phyloP scores from a whole-genome alignment of 192 early-diverging fungal genomes.

The Backusella circina region DNA sequence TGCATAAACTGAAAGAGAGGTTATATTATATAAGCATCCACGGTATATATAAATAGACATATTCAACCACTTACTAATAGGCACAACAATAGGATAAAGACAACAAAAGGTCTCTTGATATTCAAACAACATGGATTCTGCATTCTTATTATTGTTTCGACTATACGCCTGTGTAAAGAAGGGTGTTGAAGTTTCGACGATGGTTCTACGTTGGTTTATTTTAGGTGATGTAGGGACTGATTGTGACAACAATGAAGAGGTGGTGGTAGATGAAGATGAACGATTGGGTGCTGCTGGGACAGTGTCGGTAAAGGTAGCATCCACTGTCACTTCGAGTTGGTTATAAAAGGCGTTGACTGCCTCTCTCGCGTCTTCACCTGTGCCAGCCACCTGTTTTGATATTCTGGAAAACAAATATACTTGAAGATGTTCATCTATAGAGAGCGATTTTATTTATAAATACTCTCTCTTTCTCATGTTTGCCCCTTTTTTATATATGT shows the following conservation, averaged over 20 bases:
- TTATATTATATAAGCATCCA: too few species aligned
- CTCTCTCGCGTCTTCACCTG: slow-evolving; percentile 21
- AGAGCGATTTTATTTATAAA: background rate
- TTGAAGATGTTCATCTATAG: slow-evolving; percentile 30
- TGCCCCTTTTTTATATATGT: background rate
- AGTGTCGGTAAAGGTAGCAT: slow-evolving; percentile 47
- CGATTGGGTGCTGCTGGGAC: background rate
- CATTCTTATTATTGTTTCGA: slow-evolving; percentile 32
- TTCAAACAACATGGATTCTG: slow-evolving; percentile 32
- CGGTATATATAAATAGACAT: too few species aligned
- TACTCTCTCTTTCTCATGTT: too few species aligned
- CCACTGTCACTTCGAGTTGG: slow-evolving; percentile 51
- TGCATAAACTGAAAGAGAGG: slow-evolving; percentile 26
- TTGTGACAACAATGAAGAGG: background rate
- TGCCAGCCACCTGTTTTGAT: slow-evolving; percentile 16
- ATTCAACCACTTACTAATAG: slow-evolving; percentile 60
- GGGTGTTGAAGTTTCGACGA: slow-evolving; percentile 10
- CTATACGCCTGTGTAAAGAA: slow-evolving; percentile 50
- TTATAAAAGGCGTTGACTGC: slow-evolving; percentile 40
- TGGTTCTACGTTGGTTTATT: slow-evolving; percentile 6
- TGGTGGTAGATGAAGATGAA: background rate
- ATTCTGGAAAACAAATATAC: slow-evolving; percentile 19
- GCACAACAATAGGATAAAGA: slow-evolving; percentile 47
- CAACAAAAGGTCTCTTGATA: slow-evolving; percentile 43
- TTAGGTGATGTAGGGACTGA: slow-evolving; percentile 6